phyloP scores from a whole-genome alignment of 2,329 filamentous ascomycete genomes.

The Lachnellula cervina region DNA sequence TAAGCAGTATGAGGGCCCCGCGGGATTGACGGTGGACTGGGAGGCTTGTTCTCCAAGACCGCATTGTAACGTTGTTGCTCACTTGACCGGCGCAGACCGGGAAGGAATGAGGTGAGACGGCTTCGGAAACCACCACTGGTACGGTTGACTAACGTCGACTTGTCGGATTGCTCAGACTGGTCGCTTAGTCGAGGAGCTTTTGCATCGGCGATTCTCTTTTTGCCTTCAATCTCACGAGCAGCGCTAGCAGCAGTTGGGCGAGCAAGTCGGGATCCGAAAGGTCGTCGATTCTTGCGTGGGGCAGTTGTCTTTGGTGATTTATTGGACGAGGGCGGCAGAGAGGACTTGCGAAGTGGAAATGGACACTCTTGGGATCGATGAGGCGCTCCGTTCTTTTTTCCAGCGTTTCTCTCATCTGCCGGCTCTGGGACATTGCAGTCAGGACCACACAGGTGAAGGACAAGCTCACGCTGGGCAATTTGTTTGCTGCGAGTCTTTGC shows the following conservation, averaged over 20 bases:
- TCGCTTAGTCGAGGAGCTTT: background rate
- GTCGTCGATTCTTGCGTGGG: background rate
- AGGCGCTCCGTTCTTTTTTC: background rate
- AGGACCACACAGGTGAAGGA: background rate
- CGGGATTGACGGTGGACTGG: background rate
- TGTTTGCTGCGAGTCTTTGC: background rate
- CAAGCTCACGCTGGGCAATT: background rate
- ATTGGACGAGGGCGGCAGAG: background rate
- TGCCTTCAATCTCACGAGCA: slow-evolving; percentile 4
- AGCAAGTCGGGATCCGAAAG: slow-evolving; percentile 3
- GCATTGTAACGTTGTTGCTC: background rate
- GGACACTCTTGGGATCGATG: background rate
- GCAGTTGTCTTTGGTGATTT: background rate
- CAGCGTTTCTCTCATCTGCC: slow-evolving; percentile 9
- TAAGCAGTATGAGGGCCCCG: background rate
- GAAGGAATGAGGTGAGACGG: background rate
- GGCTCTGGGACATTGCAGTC: slow-evolving; percentile 1
- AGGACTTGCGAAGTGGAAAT: slow-evolving; percentile 2
- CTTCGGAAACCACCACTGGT: background rate
- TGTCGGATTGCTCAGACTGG: background rate
- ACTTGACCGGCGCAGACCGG: background rate
- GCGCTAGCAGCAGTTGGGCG: slow-evolving; percentile 10
- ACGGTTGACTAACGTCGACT: background rate
- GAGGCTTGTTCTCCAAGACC: background rate
- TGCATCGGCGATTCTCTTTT: background rate